Percentiles rank a stretch among this genome's conserved stretches.
phyloP scores from a whole-genome alignment of 768 basidiomycete genomes.

The Amanita pseudoporphyria region DNA sequence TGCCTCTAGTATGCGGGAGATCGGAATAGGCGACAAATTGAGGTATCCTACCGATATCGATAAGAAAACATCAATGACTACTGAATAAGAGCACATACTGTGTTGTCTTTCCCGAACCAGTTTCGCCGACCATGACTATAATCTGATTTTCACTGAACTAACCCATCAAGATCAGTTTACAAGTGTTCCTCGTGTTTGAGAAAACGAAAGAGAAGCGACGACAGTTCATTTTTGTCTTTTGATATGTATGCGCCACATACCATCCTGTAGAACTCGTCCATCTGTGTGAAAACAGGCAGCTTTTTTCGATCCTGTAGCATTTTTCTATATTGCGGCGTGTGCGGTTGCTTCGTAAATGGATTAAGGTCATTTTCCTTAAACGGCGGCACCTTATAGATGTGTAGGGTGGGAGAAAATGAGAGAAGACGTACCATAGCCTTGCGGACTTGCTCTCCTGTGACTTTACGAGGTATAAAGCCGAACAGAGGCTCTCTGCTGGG shows the following conservation, averaged over 20 bases:
- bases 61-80: neutral
- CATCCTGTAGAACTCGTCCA: slow-evolving; percentile 88
- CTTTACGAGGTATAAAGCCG: slow-evolving; percentile 63
- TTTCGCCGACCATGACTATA: too few species aligned
- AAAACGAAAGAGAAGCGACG: slow-evolving; percentile 16
- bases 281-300: slow-evolving; percentile 86
- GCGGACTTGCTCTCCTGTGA: too few species aligned
- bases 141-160: too few species aligned
- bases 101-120: too few species aligned
- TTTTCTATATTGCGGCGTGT: slow-evolving; percentile 72
- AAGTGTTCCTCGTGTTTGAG: too few species aligned
- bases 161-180: too few species aligned
- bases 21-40: slow-evolving; percentile 95
- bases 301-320: too few species aligned
- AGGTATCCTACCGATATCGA: slow-evolving; percentile 58
- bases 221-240: slow-evolving; percentile 31
- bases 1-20: slow-evolving; percentile 83
- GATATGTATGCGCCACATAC: slow-evolving; percentile 37
- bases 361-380: slow-evolving; percentile 69
- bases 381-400: too few species aligned
- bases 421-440: slow-evolving; percentile 52
- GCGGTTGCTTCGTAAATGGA: slow-evolving; percentile 82
- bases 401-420: neutral
- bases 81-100: slow-evolving; percentile 50
- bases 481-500: slow-evolving; percentile 69